Base-by-base conservation (phyloP, 1,139 yeast species). In the Kodamaea sp. region DNA sequence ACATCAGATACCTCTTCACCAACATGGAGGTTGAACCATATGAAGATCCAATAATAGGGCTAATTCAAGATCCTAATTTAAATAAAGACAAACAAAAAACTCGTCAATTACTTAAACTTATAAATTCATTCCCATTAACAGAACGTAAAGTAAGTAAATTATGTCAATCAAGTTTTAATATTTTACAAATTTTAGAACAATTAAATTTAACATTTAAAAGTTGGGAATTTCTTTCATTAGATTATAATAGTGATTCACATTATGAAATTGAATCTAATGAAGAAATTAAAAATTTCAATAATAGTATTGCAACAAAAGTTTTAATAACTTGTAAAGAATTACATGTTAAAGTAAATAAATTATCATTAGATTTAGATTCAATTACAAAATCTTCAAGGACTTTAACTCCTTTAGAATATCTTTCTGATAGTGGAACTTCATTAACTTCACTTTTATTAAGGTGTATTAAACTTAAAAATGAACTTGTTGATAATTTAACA, bases 181-280 rank as follows among this genome's bases (percentile, higher is more conserved):
- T 75, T 5, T 57, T 77, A 27, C 70, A 77, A 45, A 70, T 75
- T 27, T 57, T 78, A 36, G 83, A 78, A 52, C 70, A 70, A 45
- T 62, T 75, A 22, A 75, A 73, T 45, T 54, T 73, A 31, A 66
- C 65, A 31, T 61, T 75, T 40, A 69, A 73, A 44, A 73, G 73
- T 46, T 78, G 83, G 83, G 79, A 77, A 37, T 76, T 77, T 44
- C 59, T 74, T 36, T 74, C 81, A n/a, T 55, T 78, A 29, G 81
- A 77, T 46, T 68, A 70, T 44, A 74, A 73, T 47, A 64, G 77
- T 23, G 65, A 62, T 31, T 56, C 59, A 29, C 75, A 71, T 46
- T 69, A 73, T 39, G 50, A 58, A 29, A 45, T 43, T 15, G 29
- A 25, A 9, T 50, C 51, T 30, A 56, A 54, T 20, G 62, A 58